These are phyloP conservation scores for Dendrobium officinale DNA, from an alignment of 106 monocot species.

Conservation along the genomic window DNA sequence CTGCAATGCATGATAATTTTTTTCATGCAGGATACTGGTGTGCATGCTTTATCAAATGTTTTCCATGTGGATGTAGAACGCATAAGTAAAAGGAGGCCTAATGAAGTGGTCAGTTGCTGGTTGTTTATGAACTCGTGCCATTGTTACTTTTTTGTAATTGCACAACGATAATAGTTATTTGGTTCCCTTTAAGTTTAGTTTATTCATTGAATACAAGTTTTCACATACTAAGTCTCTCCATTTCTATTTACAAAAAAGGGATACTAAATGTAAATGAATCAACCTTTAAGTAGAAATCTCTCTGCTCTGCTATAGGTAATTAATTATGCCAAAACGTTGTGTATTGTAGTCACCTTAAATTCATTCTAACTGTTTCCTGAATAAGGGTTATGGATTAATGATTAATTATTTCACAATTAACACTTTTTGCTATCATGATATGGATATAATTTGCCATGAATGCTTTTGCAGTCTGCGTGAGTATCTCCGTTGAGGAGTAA, in stretches of 20 bases:
- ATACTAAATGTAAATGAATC: background rate
- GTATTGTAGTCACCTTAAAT: background rate
- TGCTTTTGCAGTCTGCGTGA: background rate
- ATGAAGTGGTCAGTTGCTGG: constrained; percentile 53
- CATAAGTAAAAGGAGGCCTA: constrained; percentile 85
- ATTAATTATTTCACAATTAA: background rate
- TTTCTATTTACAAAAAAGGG: background rate
- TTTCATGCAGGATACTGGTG: constrained; percentile 67
- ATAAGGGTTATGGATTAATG: background rate
- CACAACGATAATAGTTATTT: background rate
- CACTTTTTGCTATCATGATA: background rate
- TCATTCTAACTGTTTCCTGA: background rate
- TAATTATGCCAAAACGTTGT: background rate
- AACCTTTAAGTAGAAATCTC: background rate
- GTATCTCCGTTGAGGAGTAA: background rate
- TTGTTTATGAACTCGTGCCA: background rate
- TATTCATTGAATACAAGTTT: background rate
- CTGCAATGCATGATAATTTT: background rate
- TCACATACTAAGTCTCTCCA: background rate
- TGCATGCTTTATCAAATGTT: constrained; percentile 95
- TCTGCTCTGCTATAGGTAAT: background rate
- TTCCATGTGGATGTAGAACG: constrained; percentile 94
- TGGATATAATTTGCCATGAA: background rate
- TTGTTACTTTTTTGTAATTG: background rate
- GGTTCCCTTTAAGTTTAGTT: background rate